These are phyloP conservation scores for Pueraria montana DNA, from an alignment of 306 rosid species.

Conservation along the genomic window DNA sequence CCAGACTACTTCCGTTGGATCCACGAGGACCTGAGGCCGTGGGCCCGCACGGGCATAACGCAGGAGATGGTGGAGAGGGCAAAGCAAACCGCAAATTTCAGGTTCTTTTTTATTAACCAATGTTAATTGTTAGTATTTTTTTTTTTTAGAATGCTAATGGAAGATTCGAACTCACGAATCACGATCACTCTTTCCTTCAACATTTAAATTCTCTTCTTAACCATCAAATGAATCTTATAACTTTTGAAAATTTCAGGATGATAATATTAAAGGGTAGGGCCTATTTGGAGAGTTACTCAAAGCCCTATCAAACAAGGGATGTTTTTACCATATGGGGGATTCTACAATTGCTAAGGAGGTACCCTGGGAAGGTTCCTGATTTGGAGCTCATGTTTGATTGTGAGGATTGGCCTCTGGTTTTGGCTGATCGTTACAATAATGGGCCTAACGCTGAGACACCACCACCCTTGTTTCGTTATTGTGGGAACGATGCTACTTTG, in stretches of 20 bases:
- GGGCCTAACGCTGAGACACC: constrained; percentile 56
- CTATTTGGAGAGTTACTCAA: constrained; percentile 70
- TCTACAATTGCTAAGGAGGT: constrained; percentile 81
- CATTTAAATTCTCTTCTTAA: no score
- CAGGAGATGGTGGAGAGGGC: constrained; percentile 65
- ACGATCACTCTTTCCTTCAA: no score
- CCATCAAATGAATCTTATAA: no score
- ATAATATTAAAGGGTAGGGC: constrained; percentile 75
- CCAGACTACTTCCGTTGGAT: constrained; percentile 94
- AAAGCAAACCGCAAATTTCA: constrained; percentile 72
- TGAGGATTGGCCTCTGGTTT: constrained; percentile 79
- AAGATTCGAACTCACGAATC: no score
- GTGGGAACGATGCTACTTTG: constrained; percentile 73
- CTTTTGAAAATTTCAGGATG: no score
- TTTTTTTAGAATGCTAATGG: no score
- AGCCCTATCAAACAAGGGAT: constrained; percentile 83
- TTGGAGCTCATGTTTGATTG: constrained; percentile 95
- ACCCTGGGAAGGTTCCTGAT: constrained; percentile 83
- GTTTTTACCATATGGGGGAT: constrained; percentile 88
- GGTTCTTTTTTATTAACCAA: no score
- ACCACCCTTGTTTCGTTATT: constrained; percentile 85
- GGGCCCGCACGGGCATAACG: constrained; percentile 84
- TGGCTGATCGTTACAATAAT: not conserved
- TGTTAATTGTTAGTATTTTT: no score
- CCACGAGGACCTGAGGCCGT: constrained; percentile 84